phyloP scores from a whole-genome alignment of 2,329 filamentous ascomycete genomes.

The Ophiocordyceps sinensis region DNA sequence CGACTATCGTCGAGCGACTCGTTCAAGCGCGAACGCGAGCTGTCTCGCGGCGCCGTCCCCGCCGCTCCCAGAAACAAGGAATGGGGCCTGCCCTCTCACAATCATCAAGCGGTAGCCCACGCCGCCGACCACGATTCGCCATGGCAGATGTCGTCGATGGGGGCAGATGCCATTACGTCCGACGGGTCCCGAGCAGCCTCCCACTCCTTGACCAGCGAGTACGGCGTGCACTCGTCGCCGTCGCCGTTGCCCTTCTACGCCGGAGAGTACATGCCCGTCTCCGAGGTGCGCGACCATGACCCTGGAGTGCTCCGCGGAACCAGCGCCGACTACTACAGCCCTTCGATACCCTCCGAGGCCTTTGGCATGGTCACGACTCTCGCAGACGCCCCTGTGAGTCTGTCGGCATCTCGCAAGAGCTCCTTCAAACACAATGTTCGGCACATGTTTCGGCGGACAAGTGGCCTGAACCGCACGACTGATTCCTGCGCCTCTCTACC shows the following conservation, averaged over 20 bases:
- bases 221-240: conserved; percentile 1
- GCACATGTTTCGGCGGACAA: conserved; percentile 20
- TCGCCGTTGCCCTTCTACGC: conserved; percentile 8
- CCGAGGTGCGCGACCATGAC: conserved; percentile 12
- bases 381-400: conserved; percentile 1
- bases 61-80: conserved; percentile 10
- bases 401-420: conserved; percentile 9
- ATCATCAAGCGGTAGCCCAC: conserved; percentile 6
- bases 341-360: conserved; percentile 23
- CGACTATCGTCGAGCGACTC: conserved; percentile 23
- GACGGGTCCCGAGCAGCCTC: neutral
- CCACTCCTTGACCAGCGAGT: conserved; percentile 3
- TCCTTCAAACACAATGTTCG: conserved; percentile 21
- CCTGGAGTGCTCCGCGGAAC: conserved; percentile 18
- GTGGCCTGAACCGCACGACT: conserved; percentile 15
- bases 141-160: neutral
- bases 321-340: conserved; percentile 27
- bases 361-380: conserved; percentile 22
- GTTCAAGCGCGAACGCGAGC: conserved; percentile 14
- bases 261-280: conserved; percentile 13
- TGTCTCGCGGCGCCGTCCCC: conserved; percentile 10
- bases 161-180: neutral
- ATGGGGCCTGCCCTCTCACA: conserved; percentile 9
- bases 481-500: conserved; percentile 5
- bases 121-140: neutral